Evolutionary conservation across 495 filamentous ascomycete genomes (phyloP).

Genomic region (Paragyromitra xinjiangensis): DNA sequence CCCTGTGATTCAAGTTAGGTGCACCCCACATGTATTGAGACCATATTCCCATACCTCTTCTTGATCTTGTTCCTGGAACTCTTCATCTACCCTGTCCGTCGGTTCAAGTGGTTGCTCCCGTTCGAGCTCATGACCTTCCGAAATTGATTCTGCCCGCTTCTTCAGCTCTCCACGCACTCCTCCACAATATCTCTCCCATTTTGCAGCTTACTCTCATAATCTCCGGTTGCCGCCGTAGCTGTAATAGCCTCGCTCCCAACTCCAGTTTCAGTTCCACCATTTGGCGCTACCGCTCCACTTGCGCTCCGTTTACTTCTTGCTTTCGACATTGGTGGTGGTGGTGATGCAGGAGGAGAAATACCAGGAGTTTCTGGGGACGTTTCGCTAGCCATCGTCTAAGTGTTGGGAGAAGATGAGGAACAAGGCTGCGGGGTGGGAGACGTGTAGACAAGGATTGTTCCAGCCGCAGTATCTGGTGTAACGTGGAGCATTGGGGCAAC

Average conservation of each 20-base stretch:
- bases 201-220: slow-evolving; percentile 36
- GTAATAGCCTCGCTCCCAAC: background rate
- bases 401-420: background rate
- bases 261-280: background rate
- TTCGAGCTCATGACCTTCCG: slow-evolving; percentile 20
- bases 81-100: slow-evolving; percentile 10
- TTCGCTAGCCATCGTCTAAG: slow-evolving; percentile 29
- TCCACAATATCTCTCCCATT: background rate
- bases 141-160: slow-evolving; percentile 23
- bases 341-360: slow-evolving; percentile 15
- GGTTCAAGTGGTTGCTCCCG: background rate
- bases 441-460: slow-evolving; percentile 3
- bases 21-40: background rate
- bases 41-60: slow-evolving; percentile 17
- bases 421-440: slow-evolving; percentile 3
- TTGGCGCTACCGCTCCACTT: background rate
- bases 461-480: slow-evolving; percentile 13
- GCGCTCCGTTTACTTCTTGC: slow-evolving; percentile 3
- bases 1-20: background rate
- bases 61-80: slow-evolving; percentile 12
- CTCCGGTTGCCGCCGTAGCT: background rate
- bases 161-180: slow-evolving; percentile 34
- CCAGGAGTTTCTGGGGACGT: slow-evolving; percentile 10
- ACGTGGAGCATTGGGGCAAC: background rate
- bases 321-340: background rate